phyloP scores from a whole-genome alignment of 2,329 filamentous ascomycete genomes.

The Sarocladium brachiariae region DNA sequence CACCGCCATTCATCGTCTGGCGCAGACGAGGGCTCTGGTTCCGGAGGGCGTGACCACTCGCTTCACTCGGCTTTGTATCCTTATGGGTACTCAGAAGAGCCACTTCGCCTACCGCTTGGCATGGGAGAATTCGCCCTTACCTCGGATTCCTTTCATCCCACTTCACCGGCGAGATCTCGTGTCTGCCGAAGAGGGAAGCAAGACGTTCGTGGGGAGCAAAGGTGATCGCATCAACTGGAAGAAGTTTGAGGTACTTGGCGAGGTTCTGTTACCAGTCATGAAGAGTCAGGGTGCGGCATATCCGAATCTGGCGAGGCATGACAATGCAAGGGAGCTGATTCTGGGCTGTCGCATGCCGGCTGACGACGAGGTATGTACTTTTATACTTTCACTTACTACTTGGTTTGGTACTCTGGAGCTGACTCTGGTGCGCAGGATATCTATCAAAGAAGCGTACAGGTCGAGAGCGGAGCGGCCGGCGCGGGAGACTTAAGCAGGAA shows the following conservation, averaged over 20 bases:
- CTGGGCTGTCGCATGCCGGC: conserved; percentile 74
- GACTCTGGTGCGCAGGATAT: conserved; percentile 43
- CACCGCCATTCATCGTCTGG: conserved; percentile 75
- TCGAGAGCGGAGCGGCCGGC: conserved; percentile 45
- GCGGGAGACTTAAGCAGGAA: conserved; percentile 48
- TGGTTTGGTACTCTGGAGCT: too few species aligned
- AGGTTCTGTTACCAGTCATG: conserved; percentile 85
- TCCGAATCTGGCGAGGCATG: conserved; percentile 60
- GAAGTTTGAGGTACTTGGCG: conserved; percentile 94
- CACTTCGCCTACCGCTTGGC: conserved; percentile 94
- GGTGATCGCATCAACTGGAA: conserved; percentile 87
- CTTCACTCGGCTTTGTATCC: conserved; percentile 78
- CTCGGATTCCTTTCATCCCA: conserved; percentile 89
- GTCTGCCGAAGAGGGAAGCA: conserved; percentile 85
- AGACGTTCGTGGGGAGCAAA: conserved; percentile 72
- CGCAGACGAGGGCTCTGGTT: conserved; percentile 72
- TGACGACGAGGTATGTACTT: conserved; percentile 73
- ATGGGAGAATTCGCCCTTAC: conserved; percentile 89
- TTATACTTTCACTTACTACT: neutral
- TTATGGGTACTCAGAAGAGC: conserved; percentile 90
- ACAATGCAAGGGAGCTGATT: conserved; percentile 66
- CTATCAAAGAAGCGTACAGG: conserved; percentile 53
- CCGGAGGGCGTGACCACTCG: conserved; percentile 67
- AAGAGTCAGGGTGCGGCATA: conserved; percentile 84
- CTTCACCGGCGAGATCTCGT: conserved; percentile 85